Conservation (phyloP, 139 green algal genomes). For the Haematococcus sp. region DNA sequence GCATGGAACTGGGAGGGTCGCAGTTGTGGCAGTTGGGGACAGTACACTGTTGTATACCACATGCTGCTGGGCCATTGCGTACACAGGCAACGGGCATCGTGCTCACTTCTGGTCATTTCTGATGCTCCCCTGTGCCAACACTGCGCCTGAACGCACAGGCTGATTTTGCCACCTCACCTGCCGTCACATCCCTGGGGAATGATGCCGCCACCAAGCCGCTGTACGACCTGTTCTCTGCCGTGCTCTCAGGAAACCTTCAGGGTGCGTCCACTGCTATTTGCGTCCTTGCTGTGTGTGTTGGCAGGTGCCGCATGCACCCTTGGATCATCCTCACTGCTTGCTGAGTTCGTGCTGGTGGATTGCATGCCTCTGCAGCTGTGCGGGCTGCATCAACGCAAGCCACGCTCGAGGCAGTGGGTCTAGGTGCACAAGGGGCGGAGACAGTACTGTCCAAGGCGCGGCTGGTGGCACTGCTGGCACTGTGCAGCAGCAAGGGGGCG, state of each 20-base stretch:
- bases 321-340: too few relatives aligned
- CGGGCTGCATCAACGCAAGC: conserved; percentile 24
- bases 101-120: not conserved
- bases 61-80: not conserved
- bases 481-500: conserved; percentile 8
- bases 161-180: conserved; percentile 38
- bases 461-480: conserved; percentile 44
- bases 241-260: conserved; percentile 45
- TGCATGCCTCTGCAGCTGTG: conserved; percentile 20
- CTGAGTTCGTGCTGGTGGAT: too few relatives aligned
- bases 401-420: conserved; percentile 26
- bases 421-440: conserved; percentile 23
- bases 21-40: too few relatives aligned
- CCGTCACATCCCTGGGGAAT: conserved; percentile 26
- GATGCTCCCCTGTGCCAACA: not conserved
- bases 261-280: conserved; percentile 16
- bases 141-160: conserved; percentile 4
- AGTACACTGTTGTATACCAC: too few relatives aligned
- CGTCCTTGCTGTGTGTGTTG: too few relatives aligned
- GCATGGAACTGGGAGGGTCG: too few relatives aligned
- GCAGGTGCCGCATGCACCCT: too few relatives aligned
- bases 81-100: not conserved
- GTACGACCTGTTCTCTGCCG: conserved; percentile 34
- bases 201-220: conserved; percentile 27
- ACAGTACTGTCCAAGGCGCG: conserved; percentile 43